Evolutionary conservation across 306 rosid species (phyloP).

Genomic region (Boehmeria nivea): DNA sequence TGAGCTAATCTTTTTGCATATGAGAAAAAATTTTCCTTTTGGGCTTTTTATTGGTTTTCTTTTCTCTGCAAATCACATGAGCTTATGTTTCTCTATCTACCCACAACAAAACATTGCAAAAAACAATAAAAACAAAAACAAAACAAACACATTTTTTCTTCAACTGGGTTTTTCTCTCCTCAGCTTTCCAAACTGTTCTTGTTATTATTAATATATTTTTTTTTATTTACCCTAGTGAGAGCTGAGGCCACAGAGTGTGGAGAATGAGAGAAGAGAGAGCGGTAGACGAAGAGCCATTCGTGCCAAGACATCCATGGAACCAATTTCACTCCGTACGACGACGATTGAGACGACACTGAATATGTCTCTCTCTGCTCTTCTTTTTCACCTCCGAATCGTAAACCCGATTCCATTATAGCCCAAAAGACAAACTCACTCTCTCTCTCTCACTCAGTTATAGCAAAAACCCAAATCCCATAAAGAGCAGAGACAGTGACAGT

Average conservation of each 20-base stretch:
- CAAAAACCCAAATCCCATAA: too few relatives aligned
- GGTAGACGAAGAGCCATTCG: slow-evolving; percentile 74
- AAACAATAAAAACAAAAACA: too few relatives aligned
- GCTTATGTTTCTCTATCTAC: too few relatives aligned
- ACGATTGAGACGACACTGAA: slow-evolving; percentile 1
- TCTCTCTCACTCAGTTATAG: neutral
- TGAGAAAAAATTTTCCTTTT: neutral
- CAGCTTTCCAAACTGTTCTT: too few relatives aligned
- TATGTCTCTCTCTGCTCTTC: neutral
- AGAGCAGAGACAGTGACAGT: too few relatives aligned
- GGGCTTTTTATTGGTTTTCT: neutral
- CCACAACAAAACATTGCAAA: too few relatives aligned
- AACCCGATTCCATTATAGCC: too few relatives aligned
- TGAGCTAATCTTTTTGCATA: neutral
- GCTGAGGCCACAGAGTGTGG: slow-evolving; percentile 52
- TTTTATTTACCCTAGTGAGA: slow-evolving; percentile 45
- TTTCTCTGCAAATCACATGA: too few relatives aligned
- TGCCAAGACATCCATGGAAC: slow-evolving; percentile 94
- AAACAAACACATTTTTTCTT: neutral
- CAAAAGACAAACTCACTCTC: too few relatives aligned
- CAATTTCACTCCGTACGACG: slow-evolving; percentile 36
- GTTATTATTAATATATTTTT: neutral
- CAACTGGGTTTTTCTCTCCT: too few relatives aligned
- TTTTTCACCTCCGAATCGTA: too few relatives aligned
- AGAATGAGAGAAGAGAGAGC: slow-evolving; percentile 64